Evolutionary conservation across 192 early-diverging fungal species (phyloP).

Genomic region (Rhizophagus prolifer): DNA sequence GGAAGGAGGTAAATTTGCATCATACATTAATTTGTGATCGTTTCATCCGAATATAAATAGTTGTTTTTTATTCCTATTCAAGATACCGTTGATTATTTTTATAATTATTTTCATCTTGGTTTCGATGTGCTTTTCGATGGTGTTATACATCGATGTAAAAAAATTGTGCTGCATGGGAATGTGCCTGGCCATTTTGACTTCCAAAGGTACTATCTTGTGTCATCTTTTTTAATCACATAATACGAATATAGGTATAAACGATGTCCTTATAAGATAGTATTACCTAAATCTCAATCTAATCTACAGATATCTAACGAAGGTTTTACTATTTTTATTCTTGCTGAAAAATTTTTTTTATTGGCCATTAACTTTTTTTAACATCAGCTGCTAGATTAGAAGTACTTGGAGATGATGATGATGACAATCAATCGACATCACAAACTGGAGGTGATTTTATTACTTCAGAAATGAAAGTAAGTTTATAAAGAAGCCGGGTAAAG

Average conservation of each 20-base stretch:
- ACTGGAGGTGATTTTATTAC: neutral
- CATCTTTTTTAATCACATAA: neutral
- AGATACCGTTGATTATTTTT: conserved; percentile 66
- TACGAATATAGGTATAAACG: conserved; percentile 50
- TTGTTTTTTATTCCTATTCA: conserved; percentile 4
- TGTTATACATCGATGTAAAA: conserved; percentile 61
- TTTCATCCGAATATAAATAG: too few relatives aligned
- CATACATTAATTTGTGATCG: neutral
- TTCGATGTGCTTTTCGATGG: conserved; percentile 75
- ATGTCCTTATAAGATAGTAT: conserved; percentile 51
- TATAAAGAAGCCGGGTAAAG: neutral
- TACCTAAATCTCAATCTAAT: conserved; percentile 28
- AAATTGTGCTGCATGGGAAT: conserved; percentile 73
- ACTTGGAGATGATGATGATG: conserved; percentile 37
- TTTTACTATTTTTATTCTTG: neutral
- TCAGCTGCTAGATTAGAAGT: conserved; percentile 20
- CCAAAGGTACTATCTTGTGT: conserved; percentile 57
- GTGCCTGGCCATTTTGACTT: conserved; percentile 70
- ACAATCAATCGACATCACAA: conserved; percentile 31
- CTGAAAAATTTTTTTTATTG: conserved; percentile 6
- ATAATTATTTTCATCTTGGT: conserved; percentile 75
- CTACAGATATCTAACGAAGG: neutral
- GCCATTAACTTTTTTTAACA: conserved; percentile 4
- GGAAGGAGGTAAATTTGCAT: conserved; percentile 3
- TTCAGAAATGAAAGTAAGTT: conserved; percentile 2